phyloP scores from a whole-genome alignment of 2,329 filamentous ascomycete species.

The Dactylellina leptospora region DNA sequence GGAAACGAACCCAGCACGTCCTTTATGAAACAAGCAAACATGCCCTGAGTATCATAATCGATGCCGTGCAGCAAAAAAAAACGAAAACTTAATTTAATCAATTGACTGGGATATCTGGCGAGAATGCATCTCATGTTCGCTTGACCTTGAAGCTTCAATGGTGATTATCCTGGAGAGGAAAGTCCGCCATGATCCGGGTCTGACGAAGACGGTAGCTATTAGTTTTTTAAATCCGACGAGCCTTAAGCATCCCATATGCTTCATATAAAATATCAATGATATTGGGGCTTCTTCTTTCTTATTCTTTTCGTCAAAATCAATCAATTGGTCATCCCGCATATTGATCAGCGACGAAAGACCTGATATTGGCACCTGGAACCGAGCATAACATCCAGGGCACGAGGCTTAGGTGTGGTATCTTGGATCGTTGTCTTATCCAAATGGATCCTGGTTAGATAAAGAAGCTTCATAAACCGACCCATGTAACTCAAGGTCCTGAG shows the following conservation, averaged over 20 bases:
- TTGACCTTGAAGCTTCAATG: background rate
- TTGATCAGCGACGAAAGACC: conserved; percentile 17
- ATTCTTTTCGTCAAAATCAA: background rate
- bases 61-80: background rate
- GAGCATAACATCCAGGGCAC: conserved; percentile 4
- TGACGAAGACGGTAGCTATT: conserved; percentile 1
- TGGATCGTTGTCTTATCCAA: conserved; percentile 4
- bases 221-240: conserved; percentile 22
- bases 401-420: conserved; percentile 16
- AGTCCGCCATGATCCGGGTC: conserved; percentile 18
- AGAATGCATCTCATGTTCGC: background rate
- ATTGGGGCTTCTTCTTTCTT: background rate
- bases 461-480: background rate
- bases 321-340: conserved; percentile 22
- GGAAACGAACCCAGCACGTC: background rate
- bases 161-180: conserved; percentile 4
- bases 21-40: conserved; percentile 46
- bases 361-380: conserved; percentile 38
- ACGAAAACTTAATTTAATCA: background rate
- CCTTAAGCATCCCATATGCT: background rate
- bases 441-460: conserved; percentile 16
- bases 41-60: background rate
- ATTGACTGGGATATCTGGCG: background rate
- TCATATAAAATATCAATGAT: background rate
- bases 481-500: conserved; percentile 9